Base-by-base conservation (phyloP, 2,329 filamentous ascomycete species). In the Sphaceloma murrayae region DNA sequence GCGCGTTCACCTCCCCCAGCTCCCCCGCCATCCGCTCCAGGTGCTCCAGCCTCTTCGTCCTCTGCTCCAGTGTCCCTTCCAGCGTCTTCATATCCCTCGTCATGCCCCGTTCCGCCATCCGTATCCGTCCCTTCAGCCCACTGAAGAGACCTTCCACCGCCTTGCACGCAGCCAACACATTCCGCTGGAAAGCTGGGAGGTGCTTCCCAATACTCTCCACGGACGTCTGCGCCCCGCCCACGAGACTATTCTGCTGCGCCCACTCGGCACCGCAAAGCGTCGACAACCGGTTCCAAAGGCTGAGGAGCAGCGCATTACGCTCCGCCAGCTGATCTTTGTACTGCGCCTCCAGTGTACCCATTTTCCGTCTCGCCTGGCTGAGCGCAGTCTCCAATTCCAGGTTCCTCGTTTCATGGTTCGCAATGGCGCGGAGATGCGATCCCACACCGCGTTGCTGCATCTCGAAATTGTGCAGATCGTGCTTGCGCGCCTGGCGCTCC, bases 271-370 rank as follows among this genome's bases (percentile, higher is more conserved):
- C 91, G 56, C 91, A 96, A 32, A 96, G 73, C 0, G 77, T 73
- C 3, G 85, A 88, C 6, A 98, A 73, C 34, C 84, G 77, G 51
- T 89, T 89, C 91, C 91, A 98, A 4, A 96, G 68, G n/a, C 78
- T 74, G 16, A 95, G 75, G 13, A 96, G 73, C 43, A 98, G 70
- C 48, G 85, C 82, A 64, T 96, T 95, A 45, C 91, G 80, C 64
- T 96, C 91, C 32, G 74, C 75, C 29, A 96, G 73, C 64, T 96
- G 87, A 43, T 95, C 88, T 53, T 82, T 84, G 63, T 85, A 84
- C 47, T 80, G 77, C 51, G 79, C 73, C 62, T 98, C 91, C 5
- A 95, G 72, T 43, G 74, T 71, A 1, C 78, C 70, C 50, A 93
- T 76, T 53, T 79, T 84, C 58, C 82, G 81, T 57, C 83, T 82